These are phyloP conservation scores for Debaryomycetaceae sp. DNA, from an alignment of 1,139 yeast species.

Conservation along the genomic window DNA sequence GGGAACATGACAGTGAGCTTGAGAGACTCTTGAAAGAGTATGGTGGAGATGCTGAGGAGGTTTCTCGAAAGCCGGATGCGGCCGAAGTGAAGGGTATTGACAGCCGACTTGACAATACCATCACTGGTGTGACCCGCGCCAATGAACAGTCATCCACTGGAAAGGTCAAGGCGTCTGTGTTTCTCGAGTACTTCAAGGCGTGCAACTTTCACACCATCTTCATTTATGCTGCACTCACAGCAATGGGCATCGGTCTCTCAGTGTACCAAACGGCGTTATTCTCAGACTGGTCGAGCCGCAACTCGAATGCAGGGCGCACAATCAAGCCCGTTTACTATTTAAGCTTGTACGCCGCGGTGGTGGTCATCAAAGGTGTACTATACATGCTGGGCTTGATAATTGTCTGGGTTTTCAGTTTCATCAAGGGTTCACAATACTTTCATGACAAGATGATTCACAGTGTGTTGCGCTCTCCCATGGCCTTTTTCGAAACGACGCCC, in stretches of 20 bases:
- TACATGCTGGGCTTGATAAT: slow-evolving; percentile 18
- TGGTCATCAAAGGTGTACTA: slow-evolving; percentile 18
- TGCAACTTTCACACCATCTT: slow-evolving; percentile 19
- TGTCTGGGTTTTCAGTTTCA: slow-evolving; percentile 23
- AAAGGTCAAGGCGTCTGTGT: slow-evolving; percentile 18
- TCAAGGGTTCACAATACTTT: slow-evolving; percentile 19
- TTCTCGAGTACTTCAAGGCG: slow-evolving; percentile 21
- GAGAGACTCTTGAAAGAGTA: slow-evolving; percentile 1
- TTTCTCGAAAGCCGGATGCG: slow-evolving; percentile 5
- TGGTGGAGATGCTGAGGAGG: slow-evolving; percentile 3
- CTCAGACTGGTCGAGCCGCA: slow-evolving; percentile 23
- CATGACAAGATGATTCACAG: slow-evolving; percentile 22
- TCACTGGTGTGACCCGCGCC: background rate
- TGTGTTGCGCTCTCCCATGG: slow-evolving; percentile 26
- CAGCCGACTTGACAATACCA: too few relatives aligned
- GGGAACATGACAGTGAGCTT: slow-evolving; percentile 6
- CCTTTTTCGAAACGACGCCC: slow-evolving; percentile 28
- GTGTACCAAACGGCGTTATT: slow-evolving; percentile 17
- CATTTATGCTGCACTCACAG: slow-evolving; percentile 16
- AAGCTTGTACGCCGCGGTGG: slow-evolving; percentile 17
- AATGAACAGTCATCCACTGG: slow-evolving; percentile 20
- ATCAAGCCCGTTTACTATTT: slow-evolving; percentile 16
- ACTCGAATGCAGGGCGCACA: slow-evolving; percentile 17
- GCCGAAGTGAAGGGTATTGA: background rate
- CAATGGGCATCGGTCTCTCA: slow-evolving; percentile 13